Base-by-base conservation (phyloP, 2,329 filamentous ascomycete species). In the Blumeria graminis region DNA sequence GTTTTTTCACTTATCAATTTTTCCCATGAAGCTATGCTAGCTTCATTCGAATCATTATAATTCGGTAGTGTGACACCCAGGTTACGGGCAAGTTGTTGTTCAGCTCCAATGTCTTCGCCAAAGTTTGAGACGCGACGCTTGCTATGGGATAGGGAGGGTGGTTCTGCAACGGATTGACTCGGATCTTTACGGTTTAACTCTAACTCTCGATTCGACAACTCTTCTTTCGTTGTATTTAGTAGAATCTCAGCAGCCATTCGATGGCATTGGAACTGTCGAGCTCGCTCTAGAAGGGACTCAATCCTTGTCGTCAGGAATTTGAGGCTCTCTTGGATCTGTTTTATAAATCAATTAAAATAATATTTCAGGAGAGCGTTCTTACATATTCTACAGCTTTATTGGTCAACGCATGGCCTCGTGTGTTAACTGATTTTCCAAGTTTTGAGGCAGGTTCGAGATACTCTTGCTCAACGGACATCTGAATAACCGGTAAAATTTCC, bases 401-500 rank as follows among this genome's bases (percentile, higher is more conserved):
- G 0, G 75, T 72, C 36, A 71, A 70, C 9, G 66, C 66, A n/a
- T 73, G 60, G 22, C 68, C 71, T 39, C 72, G 68, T 0, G 71
- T 69, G 54, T 70, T 72, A 56, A 68, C 71, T 1, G 69, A 66
- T 6, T 72, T 67, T 4, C 74, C 64, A 0, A 70, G 68, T 56
- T 69, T 68, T 6, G 77, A 67, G 1, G 81, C 77, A 0, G 82
- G 81, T 58, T 78, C 74, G 5, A 82, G 71, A 61, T 81, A 75
- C 63, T 84, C 78, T 61, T 82, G 76, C 60, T 85, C 80, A 0
- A 81, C 73, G 0, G 81, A 78, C 77, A 86, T 86, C 59, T 83
- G 77, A 6, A 81, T 76, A 1, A 86, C 78, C 0, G 81, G 77
- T 0, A 82, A 69, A 43, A 86, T 80, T 63, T 86, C 83, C 0